These are phyloP conservation scores for Ambispora gerdemannii DNA, from an alignment of 192 early-diverging fungal genomes.

Conservation along the genomic window DNA sequence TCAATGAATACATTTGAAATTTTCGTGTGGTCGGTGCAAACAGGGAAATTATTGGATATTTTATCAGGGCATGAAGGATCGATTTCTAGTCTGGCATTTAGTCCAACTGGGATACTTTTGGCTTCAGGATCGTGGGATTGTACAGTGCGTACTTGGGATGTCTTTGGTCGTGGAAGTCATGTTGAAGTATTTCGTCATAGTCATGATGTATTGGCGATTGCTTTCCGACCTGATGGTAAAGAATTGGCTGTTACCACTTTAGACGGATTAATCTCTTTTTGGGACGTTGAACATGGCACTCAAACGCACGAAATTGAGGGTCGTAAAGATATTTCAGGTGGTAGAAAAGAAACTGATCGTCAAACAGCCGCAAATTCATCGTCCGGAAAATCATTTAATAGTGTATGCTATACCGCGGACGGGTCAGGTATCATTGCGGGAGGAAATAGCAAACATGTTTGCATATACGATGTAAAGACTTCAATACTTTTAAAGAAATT, in stretches of 20 bases:
- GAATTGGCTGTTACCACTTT: constrained; percentile 83
- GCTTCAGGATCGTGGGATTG: constrained; percentile 92
- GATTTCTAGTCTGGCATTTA: constrained; percentile 81
- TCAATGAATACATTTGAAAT: constrained; percentile 94
- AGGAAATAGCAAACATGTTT: constrained; percentile 93
- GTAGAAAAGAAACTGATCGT: constrained; percentile 76
- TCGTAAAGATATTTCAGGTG: constrained; percentile 87
- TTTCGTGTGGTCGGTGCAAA: constrained; percentile 98
- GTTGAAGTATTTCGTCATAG: constrained; percentile 78
- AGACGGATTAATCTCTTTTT: constrained; percentile 91
- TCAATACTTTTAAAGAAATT: constrained; percentile 81
- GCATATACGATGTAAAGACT: constrained; percentile 84
- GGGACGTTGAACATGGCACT: constrained; percentile 78
- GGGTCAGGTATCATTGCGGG: constrained; percentile 89
- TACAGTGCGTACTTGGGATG: constrained; percentile 87
- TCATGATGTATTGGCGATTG: constrained; percentile 82
- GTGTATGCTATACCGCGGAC: constrained; percentile 92
- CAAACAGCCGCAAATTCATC: constrained; percentile 78
- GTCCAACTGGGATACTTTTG: constrained; percentile 73
- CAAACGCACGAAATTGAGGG: constrained; percentile 82
- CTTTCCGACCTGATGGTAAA: constrained; percentile 88
- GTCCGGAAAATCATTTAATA: constrained; percentile 87
- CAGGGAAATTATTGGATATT: constrained; percentile 95
- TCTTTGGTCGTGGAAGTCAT: constrained; percentile 79
- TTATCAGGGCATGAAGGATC: constrained; percentile 92